Evolutionary conservation across 345 rosid species (phyloP).

Genomic region (Eucalyptus cloeziana): DNA sequence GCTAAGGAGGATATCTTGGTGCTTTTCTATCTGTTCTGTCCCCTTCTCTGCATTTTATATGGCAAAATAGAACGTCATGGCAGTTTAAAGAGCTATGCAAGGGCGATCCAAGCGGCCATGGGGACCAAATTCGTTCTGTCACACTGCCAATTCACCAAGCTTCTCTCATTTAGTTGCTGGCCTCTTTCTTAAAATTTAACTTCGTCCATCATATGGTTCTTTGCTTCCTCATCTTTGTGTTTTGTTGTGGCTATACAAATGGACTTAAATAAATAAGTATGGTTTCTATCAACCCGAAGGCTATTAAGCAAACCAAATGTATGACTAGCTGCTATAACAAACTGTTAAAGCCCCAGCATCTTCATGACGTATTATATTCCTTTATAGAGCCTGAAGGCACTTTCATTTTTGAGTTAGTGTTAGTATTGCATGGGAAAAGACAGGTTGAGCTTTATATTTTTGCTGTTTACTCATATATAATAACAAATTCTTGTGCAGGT

Average conservation of each 20-base stretch:
- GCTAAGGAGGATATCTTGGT: not conserved
- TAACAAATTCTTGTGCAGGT: constrained; percentile 31
- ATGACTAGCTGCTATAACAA: not conserved
- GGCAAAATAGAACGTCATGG: not conserved
- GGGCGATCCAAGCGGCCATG: not conserved
- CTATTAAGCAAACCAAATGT: not conserved
- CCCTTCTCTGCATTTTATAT: not conserved
- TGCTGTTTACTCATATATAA: not conserved
- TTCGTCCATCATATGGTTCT: not conserved
- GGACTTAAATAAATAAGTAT: not conserved
- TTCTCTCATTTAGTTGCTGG: not conserved
- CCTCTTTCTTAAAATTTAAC: not conserved
- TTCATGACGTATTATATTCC: not conserved
- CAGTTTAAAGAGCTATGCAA: not conserved
- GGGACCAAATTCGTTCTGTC: not conserved
- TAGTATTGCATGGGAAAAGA: not conserved
- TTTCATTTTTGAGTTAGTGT: not conserved
- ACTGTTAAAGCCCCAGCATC: not conserved
- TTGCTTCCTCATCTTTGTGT: not conserved
- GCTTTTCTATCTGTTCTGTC: not conserved
- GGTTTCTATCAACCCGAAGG: not conserved
- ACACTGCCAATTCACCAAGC: not conserved
- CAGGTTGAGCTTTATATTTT: not conserved
- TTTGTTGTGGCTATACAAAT: not conserved
- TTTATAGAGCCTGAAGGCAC: not conserved